Base-by-base conservation (phyloP, 768 basidiomycete species). In the Tulasnella sp. region DNA sequence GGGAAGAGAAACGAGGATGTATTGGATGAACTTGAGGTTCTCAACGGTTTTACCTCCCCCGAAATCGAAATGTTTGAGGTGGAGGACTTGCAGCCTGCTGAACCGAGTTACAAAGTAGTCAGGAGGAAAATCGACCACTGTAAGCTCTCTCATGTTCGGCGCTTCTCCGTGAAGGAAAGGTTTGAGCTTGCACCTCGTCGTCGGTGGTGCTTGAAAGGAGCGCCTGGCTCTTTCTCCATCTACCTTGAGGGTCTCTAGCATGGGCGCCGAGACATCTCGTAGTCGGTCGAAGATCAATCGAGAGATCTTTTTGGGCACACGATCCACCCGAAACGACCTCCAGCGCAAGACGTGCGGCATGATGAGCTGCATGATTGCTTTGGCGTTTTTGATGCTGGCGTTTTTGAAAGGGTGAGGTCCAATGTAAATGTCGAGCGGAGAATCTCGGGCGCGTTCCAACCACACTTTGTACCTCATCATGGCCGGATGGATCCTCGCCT, bases 11-110 rank as follows among this genome's bases (percentile, higher is more conserved):
- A 92, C 90, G 44, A 96, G 85, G 41, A 92, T 88, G 80, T 94
- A 89, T 84, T 97, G 96, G 75, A 97, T 86, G 7, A 92, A 81
- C 82, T 94, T 92, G 34, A 97, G 82, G 84, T 97, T 95, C 22
- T 86, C 82, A 84, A 96, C 97, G 20, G 91, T 89, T 34, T 22
- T 20, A 20, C 11, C 54, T 20, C 6, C 6, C 6, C 5, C 6
- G 24, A 58, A 58, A 7, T 58, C 54, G 8, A 22, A 20, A 22
- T n/a, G 16, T 20, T 8, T 6, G 18, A 58, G 16, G 16, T 20
- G 16, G 18, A 58, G 54, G 20, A 20, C n/a, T n/a, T 58, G 20
- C 54, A 58, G n/a, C 5, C 11, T 22, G 54, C 20, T 7, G 54
- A 58, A 58, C 54, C 20, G 9, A 7, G 9, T 58, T 22, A 58